These are phyloP conservation scores for Alternaria gaisen DNA, from an alignment of 2,329 filamentous ascomycete species.

Conservation along the genomic window DNA sequence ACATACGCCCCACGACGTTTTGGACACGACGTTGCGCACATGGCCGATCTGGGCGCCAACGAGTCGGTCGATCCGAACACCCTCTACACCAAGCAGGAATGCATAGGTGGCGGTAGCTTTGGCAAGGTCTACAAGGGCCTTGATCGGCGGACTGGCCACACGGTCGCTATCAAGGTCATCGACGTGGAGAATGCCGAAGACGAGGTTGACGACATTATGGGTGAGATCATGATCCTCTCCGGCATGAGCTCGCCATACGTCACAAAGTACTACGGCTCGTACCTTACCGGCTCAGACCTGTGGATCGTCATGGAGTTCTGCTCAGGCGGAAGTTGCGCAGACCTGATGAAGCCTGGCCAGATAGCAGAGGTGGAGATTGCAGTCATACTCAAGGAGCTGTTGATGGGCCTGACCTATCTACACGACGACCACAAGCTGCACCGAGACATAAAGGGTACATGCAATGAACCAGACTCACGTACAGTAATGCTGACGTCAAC, in stretches of 20 bases:
- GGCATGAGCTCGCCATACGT: slow-evolving; percentile 96
- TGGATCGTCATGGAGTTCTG: slow-evolving; percentile 99
- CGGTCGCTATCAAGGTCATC: slow-evolving; percentile 98
- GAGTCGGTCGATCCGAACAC: slow-evolving; percentile 81
- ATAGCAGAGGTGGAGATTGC: slow-evolving; percentile 97
- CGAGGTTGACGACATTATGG: slow-evolving; percentile 98
- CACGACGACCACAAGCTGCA: slow-evolving; percentile 97
- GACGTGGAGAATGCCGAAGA: slow-evolving; percentile 99
- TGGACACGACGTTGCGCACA: slow-evolving; percentile 3
- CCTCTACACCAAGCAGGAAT: slow-evolving; percentile 81
- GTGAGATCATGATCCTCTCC: slow-evolving; percentile 96
- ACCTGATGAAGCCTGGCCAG: slow-evolving; percentile 90
- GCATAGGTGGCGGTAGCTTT: slow-evolving; percentile 92
- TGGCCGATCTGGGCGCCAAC: slow-evolving; percentile 47
- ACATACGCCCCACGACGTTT: background rate
- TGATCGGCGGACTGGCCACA: slow-evolving; percentile 89
- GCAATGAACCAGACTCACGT: too few species aligned
- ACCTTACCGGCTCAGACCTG: slow-evolving; percentile 91
- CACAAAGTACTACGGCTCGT: slow-evolving; percentile 97
- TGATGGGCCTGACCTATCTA: slow-evolving; percentile 90
- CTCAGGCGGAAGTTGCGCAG: slow-evolving; percentile 93
- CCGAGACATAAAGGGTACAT: slow-evolving; percentile 88
- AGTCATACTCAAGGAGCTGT: slow-evolving; percentile 89
- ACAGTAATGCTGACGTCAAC: slow-evolving; percentile 16
- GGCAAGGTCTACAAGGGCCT: slow-evolving; percentile 99